These are phyloP conservation scores for Pseudopyrenochaeta lycopersici DNA, from an alignment of 2,329 filamentous ascomycete genomes.

Conservation along the genomic window DNA sequence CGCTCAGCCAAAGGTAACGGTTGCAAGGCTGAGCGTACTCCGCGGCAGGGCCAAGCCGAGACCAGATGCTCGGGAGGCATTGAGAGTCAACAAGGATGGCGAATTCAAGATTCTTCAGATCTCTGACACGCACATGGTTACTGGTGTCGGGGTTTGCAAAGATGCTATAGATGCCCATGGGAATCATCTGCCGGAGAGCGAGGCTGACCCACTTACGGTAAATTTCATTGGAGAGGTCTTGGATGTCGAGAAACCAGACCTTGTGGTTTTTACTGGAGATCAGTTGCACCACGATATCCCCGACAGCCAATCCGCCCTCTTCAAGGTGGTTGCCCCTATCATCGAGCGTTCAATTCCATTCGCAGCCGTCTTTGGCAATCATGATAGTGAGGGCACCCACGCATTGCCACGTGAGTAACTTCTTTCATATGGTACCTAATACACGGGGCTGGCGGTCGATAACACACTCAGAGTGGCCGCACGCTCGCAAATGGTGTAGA, in stretches of 20 bases:
- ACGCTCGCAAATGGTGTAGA: neutral
- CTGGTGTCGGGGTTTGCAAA: conserved; percentile 82
- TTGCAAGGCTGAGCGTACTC: conserved; percentile 73
- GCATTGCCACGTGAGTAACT: conserved; percentile 26
- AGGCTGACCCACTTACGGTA: conserved; percentile 87
- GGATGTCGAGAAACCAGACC: conserved; percentile 62
- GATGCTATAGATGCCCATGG: conserved; percentile 75
- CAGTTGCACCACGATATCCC: conserved; percentile 70
- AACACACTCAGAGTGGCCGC: neutral
- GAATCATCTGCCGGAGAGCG: conserved; percentile 75
- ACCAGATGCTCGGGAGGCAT: conserved; percentile 69
- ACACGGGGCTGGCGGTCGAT: conserved; percentile 1
- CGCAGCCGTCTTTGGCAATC: conserved; percentile 76
- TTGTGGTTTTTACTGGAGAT: conserved; percentile 75
- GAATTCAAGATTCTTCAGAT: conserved; percentile 96
- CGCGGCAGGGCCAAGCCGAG: conserved; percentile 70
- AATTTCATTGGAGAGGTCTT: conserved; percentile 73
- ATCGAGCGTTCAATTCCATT: conserved; percentile 64
- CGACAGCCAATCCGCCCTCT: conserved; percentile 50
- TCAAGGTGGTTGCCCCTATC: conserved; percentile 51
- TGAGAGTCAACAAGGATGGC: conserved; percentile 79
- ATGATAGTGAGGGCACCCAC: conserved; percentile 62
- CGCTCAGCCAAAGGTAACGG: conserved; percentile 59
- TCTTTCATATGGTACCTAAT: neutral
- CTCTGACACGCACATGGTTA: conserved; percentile 88